Evolutionary conservation across 495 filamentous ascomycete genomes (phyloP).

Genomic region (Penicillium cosmopolitanum): DNA sequence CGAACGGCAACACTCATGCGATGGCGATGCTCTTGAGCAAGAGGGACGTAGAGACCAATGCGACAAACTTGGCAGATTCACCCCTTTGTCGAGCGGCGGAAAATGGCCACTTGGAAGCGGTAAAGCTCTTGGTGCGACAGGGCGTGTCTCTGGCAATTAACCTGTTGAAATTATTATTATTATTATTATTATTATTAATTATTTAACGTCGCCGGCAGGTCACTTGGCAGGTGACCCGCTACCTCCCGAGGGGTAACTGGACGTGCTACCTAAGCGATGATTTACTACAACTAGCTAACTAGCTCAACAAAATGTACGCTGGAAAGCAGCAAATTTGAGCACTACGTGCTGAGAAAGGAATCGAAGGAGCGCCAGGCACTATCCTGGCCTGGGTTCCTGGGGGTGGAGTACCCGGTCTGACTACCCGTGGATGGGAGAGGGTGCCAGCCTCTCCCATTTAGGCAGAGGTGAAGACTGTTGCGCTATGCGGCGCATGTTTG

Average conservation of each 20-base stretch:
- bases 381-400: background rate
- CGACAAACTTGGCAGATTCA: background rate
- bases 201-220: slow-evolving; percentile 2
- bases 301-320: background rate
- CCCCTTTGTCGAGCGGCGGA: background rate
- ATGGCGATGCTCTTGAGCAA: slow-evolving; percentile 1
- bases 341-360: background rate
- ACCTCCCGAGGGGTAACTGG: slow-evolving; percentile 2
- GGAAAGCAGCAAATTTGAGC: slow-evolving; percentile 2
- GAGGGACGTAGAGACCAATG: slow-evolving; percentile 3
- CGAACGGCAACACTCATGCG: background rate
- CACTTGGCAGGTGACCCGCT: slow-evolving; percentile 1
- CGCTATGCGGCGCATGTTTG: background rate
- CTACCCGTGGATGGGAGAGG: background rate
- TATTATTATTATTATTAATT: slow-evolving; percentile 3
- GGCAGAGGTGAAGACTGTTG: slow-evolving; percentile 1
- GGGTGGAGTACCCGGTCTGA: slow-evolving; percentile 2
- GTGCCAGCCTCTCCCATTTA: background rate
- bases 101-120: background rate
- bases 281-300: slow-evolving; percentile 1
- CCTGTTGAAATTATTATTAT: no score
- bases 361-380: slow-evolving; percentile 2
- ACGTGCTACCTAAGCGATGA: background rate
- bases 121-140: background rate
- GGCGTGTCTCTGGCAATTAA: background rate